phyloP scores from a whole-genome alignment of 2,329 filamentous ascomycete genomes.

The Ascochyta rabiei region DNA sequence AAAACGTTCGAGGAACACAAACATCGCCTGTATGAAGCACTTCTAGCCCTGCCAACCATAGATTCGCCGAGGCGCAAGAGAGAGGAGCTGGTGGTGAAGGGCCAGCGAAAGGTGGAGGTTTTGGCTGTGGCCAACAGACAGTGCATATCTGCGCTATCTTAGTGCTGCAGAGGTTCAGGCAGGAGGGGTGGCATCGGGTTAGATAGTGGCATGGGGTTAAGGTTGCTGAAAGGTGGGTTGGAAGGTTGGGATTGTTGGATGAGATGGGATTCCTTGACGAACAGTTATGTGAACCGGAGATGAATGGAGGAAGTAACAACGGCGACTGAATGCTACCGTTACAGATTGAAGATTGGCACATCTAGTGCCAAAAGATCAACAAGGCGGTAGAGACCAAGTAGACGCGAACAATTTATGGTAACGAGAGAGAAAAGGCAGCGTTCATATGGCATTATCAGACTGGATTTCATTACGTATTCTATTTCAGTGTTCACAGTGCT shows the following conservation, averaged over 20 bases:
- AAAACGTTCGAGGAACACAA: slow-evolving; percentile 15
- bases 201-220: slow-evolving; percentile 27
- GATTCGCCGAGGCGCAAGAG: slow-evolving; percentile 1
- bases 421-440: no score
- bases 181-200: slow-evolving; percentile 20
- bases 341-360: no score
- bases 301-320: neutral
- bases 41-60: slow-evolving; percentile 15
- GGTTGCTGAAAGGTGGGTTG: slow-evolving; percentile 27
- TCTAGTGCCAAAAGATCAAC: no score
- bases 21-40: slow-evolving; percentile 19
- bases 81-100: neutral
- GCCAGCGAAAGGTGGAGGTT: neutral
- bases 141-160: slow-evolving; percentile 25
- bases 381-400: no score
- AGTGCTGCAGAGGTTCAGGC: slow-evolving; percentile 23
- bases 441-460: no score
- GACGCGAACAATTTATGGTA: no score
- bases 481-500: no score
- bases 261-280: neutral
- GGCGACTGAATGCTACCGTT: neutral
- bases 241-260: neutral
- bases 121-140: slow-evolving; percentile 20
- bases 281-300: neutral
- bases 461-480: no score